phyloP scores from a whole-genome alignment of 441 rosid genomes.

The Cnidoscolus chayamansa region DNA sequence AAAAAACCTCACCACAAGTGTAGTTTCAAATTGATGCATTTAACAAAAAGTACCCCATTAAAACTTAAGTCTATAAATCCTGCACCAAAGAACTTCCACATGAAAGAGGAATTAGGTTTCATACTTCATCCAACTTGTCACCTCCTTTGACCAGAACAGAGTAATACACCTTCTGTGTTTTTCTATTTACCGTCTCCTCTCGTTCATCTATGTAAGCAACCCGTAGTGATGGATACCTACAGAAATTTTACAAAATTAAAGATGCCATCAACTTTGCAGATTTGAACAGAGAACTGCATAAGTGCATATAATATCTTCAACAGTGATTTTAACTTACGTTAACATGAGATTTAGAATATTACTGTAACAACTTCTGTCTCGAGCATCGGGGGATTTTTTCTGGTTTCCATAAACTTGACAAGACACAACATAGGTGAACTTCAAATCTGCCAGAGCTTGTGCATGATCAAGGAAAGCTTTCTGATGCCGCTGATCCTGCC shows the following conservation, averaged over 20 bases:
- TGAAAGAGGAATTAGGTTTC: constrained; percentile 14
- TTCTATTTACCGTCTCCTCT: constrained; percentile 60
- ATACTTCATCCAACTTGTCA: constrained; percentile 75
- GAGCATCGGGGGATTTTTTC: constrained; percentile 58
- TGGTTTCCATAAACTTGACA: constrained; percentile 85
- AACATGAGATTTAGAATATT: constrained; percentile 87
- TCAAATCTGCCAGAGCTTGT: constrained; percentile 76
- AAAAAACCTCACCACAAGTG: not conserved
- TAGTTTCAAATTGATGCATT: constrained; percentile 1
- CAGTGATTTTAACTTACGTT: constrained; percentile 47
- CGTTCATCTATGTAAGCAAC: constrained; percentile 90
- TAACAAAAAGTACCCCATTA: constrained; percentile 1
- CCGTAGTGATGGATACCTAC: constrained; percentile 80
- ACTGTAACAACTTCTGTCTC: constrained; percentile 67
- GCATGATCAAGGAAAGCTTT: constrained; percentile 40
- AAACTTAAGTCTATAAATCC: constrained; percentile 3
- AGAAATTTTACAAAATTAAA: constrained; percentile 22
- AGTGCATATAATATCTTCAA: constrained; percentile 11
- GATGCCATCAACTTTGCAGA: constrained; percentile 19
- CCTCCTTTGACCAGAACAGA: constrained; percentile 96
- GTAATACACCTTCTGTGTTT: constrained; percentile 52
- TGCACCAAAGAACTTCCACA: constrained; percentile 11
- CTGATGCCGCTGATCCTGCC: constrained; percentile 24
- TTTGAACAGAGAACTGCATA: constrained; percentile 24
- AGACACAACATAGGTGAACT: constrained; percentile 97